Base-by-base conservation (phyloP, 2,329 filamentous ascomycete genomes). In the Alternaria consortialis region DNA sequence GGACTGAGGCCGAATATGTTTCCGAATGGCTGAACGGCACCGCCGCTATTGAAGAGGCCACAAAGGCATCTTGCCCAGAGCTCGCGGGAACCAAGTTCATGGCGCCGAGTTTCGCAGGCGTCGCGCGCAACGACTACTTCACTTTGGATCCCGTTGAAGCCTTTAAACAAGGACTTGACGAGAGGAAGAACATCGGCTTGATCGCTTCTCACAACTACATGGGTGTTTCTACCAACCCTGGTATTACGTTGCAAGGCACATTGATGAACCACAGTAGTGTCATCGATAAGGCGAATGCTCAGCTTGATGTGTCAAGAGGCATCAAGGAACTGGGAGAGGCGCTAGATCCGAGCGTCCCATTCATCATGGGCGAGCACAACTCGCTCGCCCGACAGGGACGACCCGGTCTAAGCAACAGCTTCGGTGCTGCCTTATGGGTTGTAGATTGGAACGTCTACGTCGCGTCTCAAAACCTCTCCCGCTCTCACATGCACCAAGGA, bases 371-470 rank as follows among this genome's bases (percentile, higher is more conserved):
- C 59, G 86, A 90, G 77, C 82, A 84, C 51, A 90, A 90, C 75
- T 87, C 85, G 7, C 81, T 90, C 7, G 88, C 85, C 74, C 85
- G 86, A 71, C 80, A 90, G 76, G 88, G 87, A 56, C 81, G 82
- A 6, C 85, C 87, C 0, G 87, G 87, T 0, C 77, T 90, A n/a
- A 88, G 86, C 40, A 87, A 90, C 76, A 82, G 85, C 0, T 90
- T 90, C 71, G 88, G 88, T 27, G 87, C 87, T 9, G 87, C 87
- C 12, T 83, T 90, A n/a, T 90, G 87, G 88, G 85, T 81, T 20
- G 70, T 89, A 15, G 87, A 90, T 73, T 90, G 88, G 77, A 85
- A 85, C 63, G 78, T 89, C 4, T 86, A 84, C 68, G 82, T 82
- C 54, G 88, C 87, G 1, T 80, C 83, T 0, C 81, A 82, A 2